Conservation (phyloP, 768 basidiomycete genomes). For the Collybia sp. region DNA sequence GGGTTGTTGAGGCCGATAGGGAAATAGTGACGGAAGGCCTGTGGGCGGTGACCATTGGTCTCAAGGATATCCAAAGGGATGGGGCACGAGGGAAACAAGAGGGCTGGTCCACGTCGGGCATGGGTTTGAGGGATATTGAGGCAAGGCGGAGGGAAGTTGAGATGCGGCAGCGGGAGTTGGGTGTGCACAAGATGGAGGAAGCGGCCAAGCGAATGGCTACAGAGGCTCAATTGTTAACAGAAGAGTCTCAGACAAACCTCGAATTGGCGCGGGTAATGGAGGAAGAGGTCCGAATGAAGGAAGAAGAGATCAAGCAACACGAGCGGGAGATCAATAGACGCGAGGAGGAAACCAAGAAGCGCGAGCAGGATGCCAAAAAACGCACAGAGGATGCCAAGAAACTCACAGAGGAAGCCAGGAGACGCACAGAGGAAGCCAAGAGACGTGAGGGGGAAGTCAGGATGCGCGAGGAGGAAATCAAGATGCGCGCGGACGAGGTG, state of each 20-base stretch:
- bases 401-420: slow-evolving; percentile 1
- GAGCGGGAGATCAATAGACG: slow-evolving; percentile 20
- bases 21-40: too few relatives aligned
- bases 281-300: slow-evolving; percentile 24
- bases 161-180: slow-evolving; percentile 17
- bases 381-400: too few relatives aligned
- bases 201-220: slow-evolving; percentile 16
- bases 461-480: not conserved
- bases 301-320: slow-evolving; percentile 29
- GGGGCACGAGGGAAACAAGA: too few relatives aligned
- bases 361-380: not conserved
- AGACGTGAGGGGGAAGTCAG: slow-evolving; percentile 1
- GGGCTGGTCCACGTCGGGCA: too few relatives aligned
- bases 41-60: too few relatives aligned
- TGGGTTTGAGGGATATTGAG: slow-evolving; percentile 15
- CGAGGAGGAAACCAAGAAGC: too few relatives aligned
- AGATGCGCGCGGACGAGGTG: too few relatives aligned
- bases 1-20: too few relatives aligned
- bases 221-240: slow-evolving; percentile 18
- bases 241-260: too few relatives aligned
- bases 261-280: slow-evolving; percentile 15
- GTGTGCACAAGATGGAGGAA: slow-evolving; percentile 10
- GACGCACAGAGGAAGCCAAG: slow-evolving; percentile 1
- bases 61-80: too few relatives aligned
- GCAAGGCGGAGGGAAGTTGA: slow-evolving; percentile 12